Conservation (phyloP, 495 filamentous ascomycete genomes). For the Gamarada debralockiae region DNA sequence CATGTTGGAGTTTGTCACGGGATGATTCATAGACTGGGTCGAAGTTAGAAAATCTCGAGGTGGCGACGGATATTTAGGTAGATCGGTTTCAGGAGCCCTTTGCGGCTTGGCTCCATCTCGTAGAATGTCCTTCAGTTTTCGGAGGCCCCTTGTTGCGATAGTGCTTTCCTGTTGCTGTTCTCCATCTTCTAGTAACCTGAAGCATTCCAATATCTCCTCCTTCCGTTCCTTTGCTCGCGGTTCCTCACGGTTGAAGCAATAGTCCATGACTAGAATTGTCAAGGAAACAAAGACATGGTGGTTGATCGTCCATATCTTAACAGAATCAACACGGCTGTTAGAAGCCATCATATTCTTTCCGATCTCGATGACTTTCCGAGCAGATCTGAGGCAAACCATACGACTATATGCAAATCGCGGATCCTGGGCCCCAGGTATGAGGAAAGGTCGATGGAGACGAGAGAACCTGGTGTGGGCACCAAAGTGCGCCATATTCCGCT, state of each 20-base stretch:
- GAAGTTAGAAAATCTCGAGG: background rate
- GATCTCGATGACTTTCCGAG: constrained; percentile 13
- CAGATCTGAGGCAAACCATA: constrained; percentile 17
- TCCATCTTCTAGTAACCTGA: constrained; percentile 1
- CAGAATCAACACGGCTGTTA: background rate
- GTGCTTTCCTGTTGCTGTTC: background rate
- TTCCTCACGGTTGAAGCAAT: constrained; percentile 16
- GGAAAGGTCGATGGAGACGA: constrained; percentile 13
- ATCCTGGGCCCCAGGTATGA: constrained; percentile 8
- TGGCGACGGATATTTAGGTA: background rate
- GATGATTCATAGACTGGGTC: background rate
- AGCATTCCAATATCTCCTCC: constrained; percentile 17
- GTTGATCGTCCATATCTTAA: constrained; percentile 9
- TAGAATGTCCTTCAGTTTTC: constrained; percentile 4
- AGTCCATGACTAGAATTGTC: constrained; percentile 14
- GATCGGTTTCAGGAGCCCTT: background rate
- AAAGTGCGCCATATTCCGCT: constrained; percentile 4
- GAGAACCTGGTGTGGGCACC: constrained; percentile 7
- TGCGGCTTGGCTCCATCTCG: background rate
- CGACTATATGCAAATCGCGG: constrained; percentile 13
- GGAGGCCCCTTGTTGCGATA: constrained; percentile 7
- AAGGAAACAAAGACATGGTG: constrained; percentile 16
- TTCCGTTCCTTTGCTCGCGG: constrained; percentile 10
- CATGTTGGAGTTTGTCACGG: too few relatives aligned
- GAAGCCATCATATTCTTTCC: constrained; percentile 7